These are phyloP conservation scores for Tetradesmus obliquus DNA, from an alignment of 139 green algal species.

Conservation along the genomic window DNA sequence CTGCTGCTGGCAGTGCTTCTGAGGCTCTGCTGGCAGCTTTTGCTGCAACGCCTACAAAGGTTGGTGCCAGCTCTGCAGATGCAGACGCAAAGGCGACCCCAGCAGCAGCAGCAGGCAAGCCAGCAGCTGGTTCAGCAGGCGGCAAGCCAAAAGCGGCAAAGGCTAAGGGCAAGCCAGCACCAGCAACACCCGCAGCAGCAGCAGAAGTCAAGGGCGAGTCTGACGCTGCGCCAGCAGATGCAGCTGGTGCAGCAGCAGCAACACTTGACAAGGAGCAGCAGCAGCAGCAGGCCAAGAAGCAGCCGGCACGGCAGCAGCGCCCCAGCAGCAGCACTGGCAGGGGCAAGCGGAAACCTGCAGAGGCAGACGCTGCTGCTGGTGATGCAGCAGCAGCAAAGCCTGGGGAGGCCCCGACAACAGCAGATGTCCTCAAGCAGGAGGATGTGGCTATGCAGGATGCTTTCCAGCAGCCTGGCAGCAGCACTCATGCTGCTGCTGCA, in stretches of 20 bases:
- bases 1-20: not conserved
- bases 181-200: not conserved
- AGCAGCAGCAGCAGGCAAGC: slow-evolving; percentile 4
- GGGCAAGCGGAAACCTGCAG: not conserved
- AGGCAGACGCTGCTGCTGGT: not conserved
- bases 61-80: not conserved
- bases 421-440: not conserved
- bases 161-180: not conserved
- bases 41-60: not conserved
- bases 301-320: not conserved
- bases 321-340: not conserved
- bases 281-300: slow-evolving; percentile 16
- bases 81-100: too few relatives aligned
- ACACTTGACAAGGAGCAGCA: not conserved
- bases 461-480: not conserved
- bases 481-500: not conserved
- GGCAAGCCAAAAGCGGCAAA: not conserved
- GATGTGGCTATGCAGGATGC: not conserved
- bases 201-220: not conserved
- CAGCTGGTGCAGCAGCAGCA: slow-evolving; percentile 29
- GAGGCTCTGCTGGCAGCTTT: not conserved
- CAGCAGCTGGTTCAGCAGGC: not conserved
- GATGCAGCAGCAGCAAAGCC: not conserved
- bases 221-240: not conserved
- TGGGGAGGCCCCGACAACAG: not conserved